Percentiles rank a stretch among this genome's conserved stretches.
These are phyloP conservation scores for Gautieria morchelliformis DNA, from an alignment of 768 basidiomycete genomes.

Conservation along the genomic window DNA sequence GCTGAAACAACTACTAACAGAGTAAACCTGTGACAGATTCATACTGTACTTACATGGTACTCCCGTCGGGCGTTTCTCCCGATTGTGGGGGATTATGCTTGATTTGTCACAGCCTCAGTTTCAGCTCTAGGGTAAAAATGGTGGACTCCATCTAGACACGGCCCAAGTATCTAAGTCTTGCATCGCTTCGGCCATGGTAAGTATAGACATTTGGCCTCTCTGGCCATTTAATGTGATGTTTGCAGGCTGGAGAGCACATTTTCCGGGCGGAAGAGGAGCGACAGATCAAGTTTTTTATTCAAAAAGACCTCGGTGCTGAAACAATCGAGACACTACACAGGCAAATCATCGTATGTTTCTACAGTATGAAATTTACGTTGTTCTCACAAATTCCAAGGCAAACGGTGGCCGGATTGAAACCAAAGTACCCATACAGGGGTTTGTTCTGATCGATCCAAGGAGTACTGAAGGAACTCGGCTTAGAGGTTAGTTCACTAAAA, in stretches of 20 bases:
- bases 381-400: slow-evolving; percentile 29
- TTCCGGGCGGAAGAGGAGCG: slow-evolving; percentile 33
- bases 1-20: too few relatives aligned
- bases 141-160: too few relatives aligned
- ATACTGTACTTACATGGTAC: too few relatives aligned
- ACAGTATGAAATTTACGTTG: slow-evolving; percentile 34
- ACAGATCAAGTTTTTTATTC: slow-evolving; percentile 76
- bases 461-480: slow-evolving; percentile 69
- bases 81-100: too few relatives aligned
- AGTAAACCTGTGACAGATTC: too few relatives aligned
- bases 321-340: slow-evolving; percentile 30
- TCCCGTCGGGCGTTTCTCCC: too few relatives aligned
- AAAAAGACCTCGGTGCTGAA: slow-evolving; percentile 41
- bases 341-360: slow-evolving; percentile 59
- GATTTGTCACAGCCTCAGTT: too few relatives aligned
- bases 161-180: too few relatives aligned
- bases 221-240: background rate
- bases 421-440: slow-evolving; percentile 72
- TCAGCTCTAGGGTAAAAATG: too few relatives aligned
- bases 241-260: background rate
- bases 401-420: slow-evolving; percentile 69
- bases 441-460: slow-evolving; percentile 58
- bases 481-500: background rate
- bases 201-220: background rate
- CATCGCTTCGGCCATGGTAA: background rate